Conservation (phyloP, 371 early-diverging fungal species). For the Rhizopus sp. region DNA sequence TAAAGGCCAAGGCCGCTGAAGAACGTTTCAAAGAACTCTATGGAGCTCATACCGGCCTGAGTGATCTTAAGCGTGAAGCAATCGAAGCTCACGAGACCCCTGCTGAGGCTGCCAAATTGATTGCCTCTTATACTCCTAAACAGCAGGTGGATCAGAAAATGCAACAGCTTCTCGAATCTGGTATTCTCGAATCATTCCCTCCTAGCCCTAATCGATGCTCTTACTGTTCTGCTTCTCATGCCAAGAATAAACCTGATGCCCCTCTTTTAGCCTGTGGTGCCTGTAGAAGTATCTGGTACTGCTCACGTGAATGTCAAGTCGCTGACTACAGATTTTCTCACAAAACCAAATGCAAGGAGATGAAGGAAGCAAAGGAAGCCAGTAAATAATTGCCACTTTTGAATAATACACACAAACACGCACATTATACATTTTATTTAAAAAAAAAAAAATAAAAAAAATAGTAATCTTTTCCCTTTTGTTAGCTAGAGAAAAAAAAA, state of each 20-base stretch:
- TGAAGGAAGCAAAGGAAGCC: constrained; percentile 1
- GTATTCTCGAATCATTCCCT: constrained; percentile 43
- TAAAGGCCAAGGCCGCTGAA: constrained; percentile 58
- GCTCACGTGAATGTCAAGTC: constrained; percentile 65
- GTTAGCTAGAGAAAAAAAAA: neutral
- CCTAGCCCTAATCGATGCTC: constrained; percentile 54
- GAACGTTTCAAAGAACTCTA: constrained; percentile 58
- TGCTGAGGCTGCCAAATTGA: constrained; percentile 38
- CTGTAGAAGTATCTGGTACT: constrained; percentile 65
- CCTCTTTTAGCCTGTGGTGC: constrained; percentile 62
- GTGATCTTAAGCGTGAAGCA: constrained; percentile 63
- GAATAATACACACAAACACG: no score
- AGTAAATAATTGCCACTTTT: no score
- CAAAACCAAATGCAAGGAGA: constrained; percentile 52
- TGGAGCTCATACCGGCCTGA: constrained; percentile 56
- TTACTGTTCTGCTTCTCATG: constrained; percentile 52
- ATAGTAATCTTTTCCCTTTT: neutral
- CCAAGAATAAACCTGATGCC: constrained; percentile 52
- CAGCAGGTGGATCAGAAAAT: constrained; percentile 40
- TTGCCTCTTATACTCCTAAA: constrained; percentile 35
- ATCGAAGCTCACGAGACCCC: constrained; percentile 45
- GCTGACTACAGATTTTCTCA: constrained; percentile 55
- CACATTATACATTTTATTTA: no score
- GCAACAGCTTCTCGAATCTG: constrained; percentile 47
- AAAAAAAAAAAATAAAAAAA: no score